A percentile compares a stretch with the other conserved stretches of the same genome.
phyloP scores from a whole-genome alignment of 169 alveolate genomes.

The Plasmodium vivax region DNA sequence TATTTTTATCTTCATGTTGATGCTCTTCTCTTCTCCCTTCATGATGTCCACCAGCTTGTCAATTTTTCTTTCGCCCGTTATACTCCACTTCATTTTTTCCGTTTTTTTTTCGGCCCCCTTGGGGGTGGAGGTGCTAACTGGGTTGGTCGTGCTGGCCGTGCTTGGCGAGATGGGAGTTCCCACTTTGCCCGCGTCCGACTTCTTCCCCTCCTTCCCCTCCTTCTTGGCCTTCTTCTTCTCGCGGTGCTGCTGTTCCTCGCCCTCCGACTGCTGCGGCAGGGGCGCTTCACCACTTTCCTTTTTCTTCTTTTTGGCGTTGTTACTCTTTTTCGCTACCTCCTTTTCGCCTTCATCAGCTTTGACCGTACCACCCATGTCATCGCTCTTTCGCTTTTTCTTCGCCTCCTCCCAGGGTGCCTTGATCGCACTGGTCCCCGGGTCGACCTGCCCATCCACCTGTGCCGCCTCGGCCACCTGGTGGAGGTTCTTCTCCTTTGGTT shows the following conservation, averaged over 20 bases:
- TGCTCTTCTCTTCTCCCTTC: conserved; percentile 56
- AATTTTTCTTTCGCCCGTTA: conserved; percentile 49
- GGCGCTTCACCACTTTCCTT: not conserved
- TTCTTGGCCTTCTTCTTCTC: conserved; percentile 9
- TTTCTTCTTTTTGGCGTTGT: not conserved
- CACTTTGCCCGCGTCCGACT: not conserved
- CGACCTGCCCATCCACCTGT: not conserved
- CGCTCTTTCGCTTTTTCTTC: not conserved
- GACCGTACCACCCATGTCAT: not conserved
- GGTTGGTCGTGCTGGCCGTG: not conserved
- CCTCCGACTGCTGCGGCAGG: not conserved
- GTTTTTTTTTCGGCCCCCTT: conserved; percentile 19
- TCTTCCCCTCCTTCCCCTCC: not conserved
- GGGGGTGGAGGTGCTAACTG: not conserved
- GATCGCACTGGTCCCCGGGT: not conserved
- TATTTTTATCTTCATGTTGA: conserved; percentile 55
- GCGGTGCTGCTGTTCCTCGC: not conserved
- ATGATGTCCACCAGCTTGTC: conserved; percentile 57
- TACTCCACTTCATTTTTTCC: conserved; percentile 59
- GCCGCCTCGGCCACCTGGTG: not conserved
- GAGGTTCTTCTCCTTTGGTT: not conserved
- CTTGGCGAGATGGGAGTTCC: not conserved
- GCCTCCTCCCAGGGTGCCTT: not conserved
- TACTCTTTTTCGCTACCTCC: not conserved
- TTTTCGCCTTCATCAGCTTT: not conserved